Evolutionary conservation across 306 rosid genomes (phyloP).

Genomic region (Quercus robur): DNA sequence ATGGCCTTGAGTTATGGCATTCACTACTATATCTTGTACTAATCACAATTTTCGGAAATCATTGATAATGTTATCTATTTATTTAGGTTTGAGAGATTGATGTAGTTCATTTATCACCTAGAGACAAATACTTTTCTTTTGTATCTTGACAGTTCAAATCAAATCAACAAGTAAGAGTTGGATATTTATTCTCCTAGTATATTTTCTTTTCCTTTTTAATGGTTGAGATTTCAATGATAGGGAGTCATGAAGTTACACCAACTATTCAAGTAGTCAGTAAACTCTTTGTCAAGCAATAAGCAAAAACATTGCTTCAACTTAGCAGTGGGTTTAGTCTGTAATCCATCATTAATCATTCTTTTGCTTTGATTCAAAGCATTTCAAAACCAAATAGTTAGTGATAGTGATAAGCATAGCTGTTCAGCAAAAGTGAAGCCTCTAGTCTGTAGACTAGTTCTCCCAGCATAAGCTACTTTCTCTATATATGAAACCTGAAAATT

Average conservation of each 20-base stretch:
- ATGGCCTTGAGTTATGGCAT: too few relatives aligned
- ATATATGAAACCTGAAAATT: not conserved
- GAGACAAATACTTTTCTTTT: too few relatives aligned
- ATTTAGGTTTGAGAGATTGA: too few relatives aligned
- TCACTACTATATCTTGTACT: too few relatives aligned
- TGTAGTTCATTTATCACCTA: too few relatives aligned
- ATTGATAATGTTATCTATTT: too few relatives aligned
- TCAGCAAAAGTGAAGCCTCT: not conserved
- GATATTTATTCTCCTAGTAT: not conserved
- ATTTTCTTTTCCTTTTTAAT: not conserved
- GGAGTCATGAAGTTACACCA: slow-evolving; percentile 23
- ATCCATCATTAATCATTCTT: slow-evolving; percentile 24
- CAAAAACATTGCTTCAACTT: slow-evolving; percentile 35
- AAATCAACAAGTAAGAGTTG: not conserved
- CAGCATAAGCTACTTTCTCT: not conserved
- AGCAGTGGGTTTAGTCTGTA: slow-evolving; percentile 30
- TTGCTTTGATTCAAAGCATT: slow-evolving; percentile 44
- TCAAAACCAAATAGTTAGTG: not conserved
- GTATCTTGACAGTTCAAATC: not conserved
- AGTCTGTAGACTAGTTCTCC: not conserved
- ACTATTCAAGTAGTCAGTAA: slow-evolving; percentile 22
- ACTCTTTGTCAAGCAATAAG: slow-evolving; percentile 29
- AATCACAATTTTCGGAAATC: too few relatives aligned
- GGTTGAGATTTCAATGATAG: slow-evolving; percentile 24
- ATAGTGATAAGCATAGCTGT: slow-evolving; percentile 19